Evolutionary conservation across 2,329 filamentous ascomycete species (phyloP), one percentile per base, ranked within the genome.

Genomic region (Paecilomyces fulvus): DNA sequence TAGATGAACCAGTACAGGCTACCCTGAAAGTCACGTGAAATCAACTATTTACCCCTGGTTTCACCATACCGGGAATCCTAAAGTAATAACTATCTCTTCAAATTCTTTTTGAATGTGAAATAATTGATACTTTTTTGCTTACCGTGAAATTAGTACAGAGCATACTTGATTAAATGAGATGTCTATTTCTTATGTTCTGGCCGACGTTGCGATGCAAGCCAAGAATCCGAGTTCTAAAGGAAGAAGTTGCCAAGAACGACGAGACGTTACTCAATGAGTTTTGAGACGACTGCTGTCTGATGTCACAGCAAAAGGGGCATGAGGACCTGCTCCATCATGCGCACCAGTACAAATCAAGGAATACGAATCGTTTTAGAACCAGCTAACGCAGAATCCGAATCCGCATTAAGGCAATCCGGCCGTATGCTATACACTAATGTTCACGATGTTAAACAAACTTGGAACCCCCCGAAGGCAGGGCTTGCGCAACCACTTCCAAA

Each of bases 201-300:
- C 37, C 37, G 17, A 2, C 3, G n/a, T 43, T 6, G 14, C 37
- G 14, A 43, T 43, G 17, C 37, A 9, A 17, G n/a, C 33, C n/a
- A 37, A 12, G 33, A n/a, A 37, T 10, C n/a, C 4, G 37, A 43
- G 37, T 20, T 43, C 20, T 49, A 17, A 49, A 49, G 10, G 48
- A 25, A 25, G 48, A 9, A 25, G 20, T 8, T 8, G 48, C 9
- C 79, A 80, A 1, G 76, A 77, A n/a, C 76, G 80, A 3, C 78
- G 48, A 28, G 25, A 49, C 48, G 25, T 14, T 23, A 28, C 48
- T 5, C 4, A n/a, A 23, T 28, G 21, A 23, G 25, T 28, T 20
- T 9, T 49, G 48, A 49, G 48, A 49, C 48, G 48, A 2, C 48
- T 28, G 12, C 21, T 23, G 48, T 49, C 25, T 49, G 48, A 49